A percentile compares a stretch with the other conserved stretches of the same genome.
Conservation (phyloP, 768 basidiomycete genomes). For the Phylloporus sp. region DNA sequence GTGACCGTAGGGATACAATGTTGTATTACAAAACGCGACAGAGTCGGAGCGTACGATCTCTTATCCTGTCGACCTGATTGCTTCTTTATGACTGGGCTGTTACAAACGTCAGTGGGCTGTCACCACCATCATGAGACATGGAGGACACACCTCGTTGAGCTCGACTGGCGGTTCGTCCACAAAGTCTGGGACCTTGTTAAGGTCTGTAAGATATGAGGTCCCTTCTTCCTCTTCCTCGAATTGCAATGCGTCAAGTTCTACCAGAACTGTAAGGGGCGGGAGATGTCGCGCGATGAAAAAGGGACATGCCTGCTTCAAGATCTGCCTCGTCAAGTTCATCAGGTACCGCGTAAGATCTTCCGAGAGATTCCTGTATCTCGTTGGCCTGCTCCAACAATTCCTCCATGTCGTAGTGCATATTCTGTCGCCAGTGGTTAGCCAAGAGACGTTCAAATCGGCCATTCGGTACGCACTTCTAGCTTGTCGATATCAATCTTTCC, state of each 20-base stretch:
- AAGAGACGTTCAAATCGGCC: neutral
- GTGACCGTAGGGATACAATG: conserved; percentile 14
- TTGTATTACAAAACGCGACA: conserved; percentile 3
- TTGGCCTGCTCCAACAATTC: conserved; percentile 95
- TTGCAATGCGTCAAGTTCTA: conserved; percentile 93
- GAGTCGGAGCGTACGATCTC: neutral
- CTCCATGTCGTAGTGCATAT: conserved; percentile 97
- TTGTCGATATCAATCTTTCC: conserved; percentile 97
- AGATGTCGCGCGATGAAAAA: neutral
- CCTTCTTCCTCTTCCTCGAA: conserved; percentile 91
- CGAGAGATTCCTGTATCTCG: conserved; percentile 93
- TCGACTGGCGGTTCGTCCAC: conserved; percentile 84
- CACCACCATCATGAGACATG: neutral
- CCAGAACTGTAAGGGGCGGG: neutral
- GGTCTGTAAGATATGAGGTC: conserved; percentile 79
- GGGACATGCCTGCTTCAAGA: conserved; percentile 86
- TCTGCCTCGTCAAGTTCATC: conserved; percentile 98
- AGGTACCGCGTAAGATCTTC: conserved; percentile 91
- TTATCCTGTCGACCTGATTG: conserved; percentile 47
- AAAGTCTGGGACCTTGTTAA: conserved; percentile 89
- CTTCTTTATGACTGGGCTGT: conserved; percentile 48
- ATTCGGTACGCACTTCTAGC: conserved; percentile 70
- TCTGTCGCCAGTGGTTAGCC: conserved; percentile 43
- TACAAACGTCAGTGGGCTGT: conserved; percentile 1
- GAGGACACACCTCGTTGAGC: conserved; percentile 46